Base-by-base conservation (phyloP, 2,329 filamentous ascomycete species). In the Macrophomina pseudophaseolina region DNA sequence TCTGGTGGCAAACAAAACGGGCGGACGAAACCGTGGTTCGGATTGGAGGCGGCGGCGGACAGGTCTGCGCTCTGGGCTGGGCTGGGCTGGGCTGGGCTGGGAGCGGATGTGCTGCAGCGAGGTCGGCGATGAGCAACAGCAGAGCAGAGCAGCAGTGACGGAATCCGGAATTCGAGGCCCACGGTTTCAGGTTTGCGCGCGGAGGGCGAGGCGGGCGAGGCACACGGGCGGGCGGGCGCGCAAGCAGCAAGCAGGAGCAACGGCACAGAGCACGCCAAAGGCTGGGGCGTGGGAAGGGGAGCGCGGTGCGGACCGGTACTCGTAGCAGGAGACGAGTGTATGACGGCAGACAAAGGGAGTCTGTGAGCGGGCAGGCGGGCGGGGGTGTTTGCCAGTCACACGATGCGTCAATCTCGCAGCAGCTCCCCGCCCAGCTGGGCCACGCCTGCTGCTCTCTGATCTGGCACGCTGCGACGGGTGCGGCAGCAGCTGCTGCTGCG, bases 51-150 rank as follows among this genome's bases (percentile, higher is more conserved):
- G 32, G 44, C 30, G 16, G 1, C 48, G 44, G 42, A 49, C 14
- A 49, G 59, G 9, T 35, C n/a, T 51, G 59, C 32, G 42, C 23
- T 44, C 12, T 16, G 42, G 12, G 23, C 23, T 23, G 23, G 23
- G 23, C 23, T 23, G 23, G 23, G 23, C 23, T 14, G 5, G 12
- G 42, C 42, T 44, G 42, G 42, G 52, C 52, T 52, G 49, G 28
- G 49, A 14, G n/a, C 30, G 12, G 51, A 35, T 40, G 54, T 40
- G 54, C 16, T 44, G 56, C 35, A 62, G 58, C 58, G 58, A 62
- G 14, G 58, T 62, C 58, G 58, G 56, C 58, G 58, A 62, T 62
- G 58, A 62, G 58, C 49, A 62, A 49, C 30, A 60, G 56, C 54
- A 9, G 35, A 58, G 53, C 28, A 33, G 30, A 33, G n/a, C 52